Base-by-base conservation (phyloP, 805 yeast genomes). In the Wickerhamomyces bisporus region DNA sequence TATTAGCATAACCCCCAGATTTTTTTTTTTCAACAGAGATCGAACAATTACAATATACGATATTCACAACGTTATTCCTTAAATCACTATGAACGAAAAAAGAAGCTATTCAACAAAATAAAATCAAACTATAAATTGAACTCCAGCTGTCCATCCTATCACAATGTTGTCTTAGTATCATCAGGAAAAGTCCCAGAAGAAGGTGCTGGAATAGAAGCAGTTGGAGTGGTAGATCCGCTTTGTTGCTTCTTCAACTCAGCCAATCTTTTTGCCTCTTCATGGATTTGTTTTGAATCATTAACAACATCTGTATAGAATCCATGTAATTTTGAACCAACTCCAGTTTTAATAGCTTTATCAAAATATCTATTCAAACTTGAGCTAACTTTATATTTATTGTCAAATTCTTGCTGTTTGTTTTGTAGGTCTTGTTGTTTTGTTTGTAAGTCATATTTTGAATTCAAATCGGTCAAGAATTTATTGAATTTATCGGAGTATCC, bases 221-320 rank as follows among this genome's bases (percentile, higher is more conserved):
- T 7, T 19, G 25, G 5, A 19, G 25, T 19, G 18, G 8, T 10
- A n/a, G n/a, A 13, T 30, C 6, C 24, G 30, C 30, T 21, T 24
- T 27, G n/a, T 35, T 41, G 38, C 51, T 67, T 68, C 59, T 80
- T 75, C 53, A 81, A 52, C 26, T 73, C 81, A 16, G 83, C 83
- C 54, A 84, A 68, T 50, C 91, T 69, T 47, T 69, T 68, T 17
- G 94, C 94, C 61, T 84, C 91, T 38, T 67, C 71, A 58, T 85
- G 89, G 34, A 84, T 84, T 39, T 77, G 79, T 37, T 64, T 62
- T 2, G 73, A 82, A 47, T 79, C 83, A 41, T 65, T 66, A 14
- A 73, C 73, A 28, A 77, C 69, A 20, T 57, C 70, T 24, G 71
- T 61, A 60, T 84, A 85, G 58, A 79, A 81, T 10, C 64, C 62